Conservation (phyloP, 495 filamentous ascomycete genomes). For the Talaromyces ruber region DNA sequence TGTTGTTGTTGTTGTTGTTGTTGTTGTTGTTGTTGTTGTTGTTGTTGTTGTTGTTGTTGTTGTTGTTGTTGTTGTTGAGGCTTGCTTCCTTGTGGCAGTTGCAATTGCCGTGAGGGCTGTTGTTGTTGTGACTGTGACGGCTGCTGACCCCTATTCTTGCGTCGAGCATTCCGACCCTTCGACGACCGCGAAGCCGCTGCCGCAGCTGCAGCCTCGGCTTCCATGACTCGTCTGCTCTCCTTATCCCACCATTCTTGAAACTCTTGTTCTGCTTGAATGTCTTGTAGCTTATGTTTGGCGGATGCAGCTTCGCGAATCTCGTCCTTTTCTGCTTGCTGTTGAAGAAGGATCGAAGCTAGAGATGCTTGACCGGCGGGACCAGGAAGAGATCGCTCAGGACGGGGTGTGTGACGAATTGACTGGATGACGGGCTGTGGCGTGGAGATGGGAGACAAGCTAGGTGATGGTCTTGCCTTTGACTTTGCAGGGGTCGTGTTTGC, state of each 20-base stretch:
- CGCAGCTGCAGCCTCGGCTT: slow-evolving; percentile 45
- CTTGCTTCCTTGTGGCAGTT: too few relatives aligned
- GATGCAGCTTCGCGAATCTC: slow-evolving; percentile 67
- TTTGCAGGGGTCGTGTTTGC: slow-evolving; percentile 9
- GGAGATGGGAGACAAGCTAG: slow-evolving; percentile 11
- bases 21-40: slow-evolving; percentile 4
- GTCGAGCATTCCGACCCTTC: slow-evolving; percentile 9
- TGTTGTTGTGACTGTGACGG: background rate
- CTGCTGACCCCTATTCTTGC: slow-evolving; percentile 16
- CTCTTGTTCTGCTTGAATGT: slow-evolving; percentile 93
- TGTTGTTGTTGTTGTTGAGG: slow-evolving; percentile 1
- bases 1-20: too few relatives aligned
- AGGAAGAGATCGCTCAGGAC: slow-evolving; percentile 20
- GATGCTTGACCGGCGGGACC: slow-evolving; percentile 45
- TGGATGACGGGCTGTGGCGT: slow-evolving; percentile 30
- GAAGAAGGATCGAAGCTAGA: slow-evolving; percentile 79
- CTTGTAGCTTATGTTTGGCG: slow-evolving; percentile 76
- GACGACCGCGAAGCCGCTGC: slow-evolving; percentile 2
- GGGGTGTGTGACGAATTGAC: slow-evolving; percentile 39
- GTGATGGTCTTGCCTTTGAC: slow-evolving; percentile 1
- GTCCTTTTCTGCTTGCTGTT: slow-evolving; percentile 80
- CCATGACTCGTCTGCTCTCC: slow-evolving; percentile 63
- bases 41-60: background rate
- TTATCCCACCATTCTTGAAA: slow-evolving; percentile 98
- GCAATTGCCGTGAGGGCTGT: background rate